Conservation (phyloP, 345 rosid species). For the Draba incana region DNA sequence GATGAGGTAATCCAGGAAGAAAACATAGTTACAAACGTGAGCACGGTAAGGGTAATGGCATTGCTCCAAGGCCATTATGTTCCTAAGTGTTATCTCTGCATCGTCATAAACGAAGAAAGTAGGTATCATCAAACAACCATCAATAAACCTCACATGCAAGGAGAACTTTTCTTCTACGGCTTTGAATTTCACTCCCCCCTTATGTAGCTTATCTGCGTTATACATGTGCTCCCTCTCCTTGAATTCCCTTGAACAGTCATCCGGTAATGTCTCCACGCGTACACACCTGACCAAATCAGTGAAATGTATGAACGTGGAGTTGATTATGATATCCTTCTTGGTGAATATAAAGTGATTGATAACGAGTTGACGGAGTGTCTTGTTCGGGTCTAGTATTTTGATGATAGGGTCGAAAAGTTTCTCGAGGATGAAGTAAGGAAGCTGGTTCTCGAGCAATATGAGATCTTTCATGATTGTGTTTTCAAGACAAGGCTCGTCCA, state of each 20-base stretch:
- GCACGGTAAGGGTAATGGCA: background rate
- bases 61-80: background rate
- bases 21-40: background rate
- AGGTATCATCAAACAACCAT: slow-evolving; percentile 7
- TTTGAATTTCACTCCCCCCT: background rate
- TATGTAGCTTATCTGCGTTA: background rate
- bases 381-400: background rate
- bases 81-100: background rate
- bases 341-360: background rate
- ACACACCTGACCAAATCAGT: background rate
- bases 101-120: background rate
- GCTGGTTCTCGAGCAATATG: slow-evolving; percentile 29
- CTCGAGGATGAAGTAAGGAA: slow-evolving; percentile 30
- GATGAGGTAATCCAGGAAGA: background rate
- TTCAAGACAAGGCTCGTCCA: background rate
- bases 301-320: background rate
- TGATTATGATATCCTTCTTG: background rate
- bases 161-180: background rate
- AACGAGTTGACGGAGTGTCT: background rate
- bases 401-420: background rate
- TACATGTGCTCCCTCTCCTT: background rate
- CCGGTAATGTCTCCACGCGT: background rate
- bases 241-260: background rate
- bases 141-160: background rate
- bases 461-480: background rate